A percentile compares a stretch with the other conserved stretches of the same genome.
Conservation (phyloP, 2,329 filamentous ascomycete species). For the Colletotrichum musicola region DNA sequence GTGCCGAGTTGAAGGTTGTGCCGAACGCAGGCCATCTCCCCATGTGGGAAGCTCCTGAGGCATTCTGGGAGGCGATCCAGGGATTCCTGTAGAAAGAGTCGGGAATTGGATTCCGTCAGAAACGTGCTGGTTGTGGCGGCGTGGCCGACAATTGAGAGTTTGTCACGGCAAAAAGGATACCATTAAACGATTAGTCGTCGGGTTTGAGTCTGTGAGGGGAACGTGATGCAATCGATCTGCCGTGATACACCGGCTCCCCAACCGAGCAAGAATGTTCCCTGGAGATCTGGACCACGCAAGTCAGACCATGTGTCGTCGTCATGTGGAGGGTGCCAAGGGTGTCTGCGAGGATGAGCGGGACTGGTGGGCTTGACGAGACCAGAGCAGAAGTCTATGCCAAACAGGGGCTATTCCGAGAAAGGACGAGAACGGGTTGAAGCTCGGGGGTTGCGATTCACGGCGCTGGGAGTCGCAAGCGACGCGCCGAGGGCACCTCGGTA, state of each 20-base stretch:
- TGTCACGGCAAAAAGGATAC: background rate
- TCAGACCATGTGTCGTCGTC: constrained; percentile 7
- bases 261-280: constrained; percentile 24
- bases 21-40: constrained; percentile 83
- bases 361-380: constrained; percentile 7
- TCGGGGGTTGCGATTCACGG: constrained; percentile 13
- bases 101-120: background rate
- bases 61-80: constrained; percentile 74
- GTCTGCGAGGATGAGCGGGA: background rate
- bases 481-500: background rate
- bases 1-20: constrained; percentile 73
- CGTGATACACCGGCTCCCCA: constrained; percentile 17
- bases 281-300: background rate
- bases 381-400: constrained; percentile 19
- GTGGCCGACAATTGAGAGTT: constrained; percentile 9
- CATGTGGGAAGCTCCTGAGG: constrained; percentile 81
- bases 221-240: background rate
- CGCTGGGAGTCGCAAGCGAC: constrained; percentile 7
- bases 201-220: background rate
- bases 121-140: background rate
- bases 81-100: constrained; percentile 62
- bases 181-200: background rate
- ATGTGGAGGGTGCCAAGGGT: background rate
- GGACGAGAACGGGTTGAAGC: background rate
- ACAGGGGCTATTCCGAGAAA: constrained; percentile 19